phyloP scores from a whole-genome alignment of 176 grass and related monocot species.

The Themeda triandra region DNA sequence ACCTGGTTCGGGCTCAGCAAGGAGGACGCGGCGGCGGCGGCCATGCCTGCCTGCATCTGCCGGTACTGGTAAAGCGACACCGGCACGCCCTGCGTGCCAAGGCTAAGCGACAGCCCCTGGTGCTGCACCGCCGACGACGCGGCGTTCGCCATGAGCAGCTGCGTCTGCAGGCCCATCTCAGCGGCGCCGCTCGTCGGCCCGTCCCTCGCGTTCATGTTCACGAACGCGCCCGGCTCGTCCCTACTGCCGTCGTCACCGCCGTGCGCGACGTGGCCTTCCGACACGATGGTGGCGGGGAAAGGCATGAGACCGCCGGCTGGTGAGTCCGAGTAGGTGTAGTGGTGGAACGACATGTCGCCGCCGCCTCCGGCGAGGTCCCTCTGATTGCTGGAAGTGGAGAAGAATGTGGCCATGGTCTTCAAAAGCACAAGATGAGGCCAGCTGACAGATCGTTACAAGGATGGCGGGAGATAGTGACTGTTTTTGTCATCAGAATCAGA shows the following conservation, averaged over 20 bases:
- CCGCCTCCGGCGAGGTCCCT: constrained; percentile 34
- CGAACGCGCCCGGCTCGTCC: constrained; percentile 30
- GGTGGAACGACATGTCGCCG: constrained; percentile 47
- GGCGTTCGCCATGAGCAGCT: constrained; percentile 57
- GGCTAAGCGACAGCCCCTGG: constrained; percentile 83
- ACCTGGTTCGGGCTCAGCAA: constrained; percentile 40
- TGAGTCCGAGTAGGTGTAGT: constrained; percentile 51
- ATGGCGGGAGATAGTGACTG: not conserved
- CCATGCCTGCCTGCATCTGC: constrained; percentile 29
- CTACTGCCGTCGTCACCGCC: constrained; percentile 29
- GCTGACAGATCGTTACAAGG: constrained; percentile 16
- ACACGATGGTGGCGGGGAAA: constrained; percentile 47
- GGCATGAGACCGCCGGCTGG: constrained; percentile 50
- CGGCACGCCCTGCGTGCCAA: constrained; percentile 62
- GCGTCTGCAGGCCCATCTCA: constrained; percentile 55
- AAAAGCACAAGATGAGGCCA: constrained; percentile 2
- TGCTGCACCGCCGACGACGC: constrained; percentile 40
- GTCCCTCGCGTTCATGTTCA: constrained; percentile 21
- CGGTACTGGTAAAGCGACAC: constrained; percentile 72
- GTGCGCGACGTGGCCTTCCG: constrained; percentile 30
- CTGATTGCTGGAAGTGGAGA: constrained; percentile 56
- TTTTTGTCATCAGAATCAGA: constrained; percentile 28
- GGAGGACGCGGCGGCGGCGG: constrained; percentile 27
- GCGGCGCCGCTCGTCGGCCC: not conserved
- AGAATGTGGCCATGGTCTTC: constrained; percentile 79